Conservation (phyloP, 768 basidiomycete species). For the Amanita pseudoporphyria region DNA sequence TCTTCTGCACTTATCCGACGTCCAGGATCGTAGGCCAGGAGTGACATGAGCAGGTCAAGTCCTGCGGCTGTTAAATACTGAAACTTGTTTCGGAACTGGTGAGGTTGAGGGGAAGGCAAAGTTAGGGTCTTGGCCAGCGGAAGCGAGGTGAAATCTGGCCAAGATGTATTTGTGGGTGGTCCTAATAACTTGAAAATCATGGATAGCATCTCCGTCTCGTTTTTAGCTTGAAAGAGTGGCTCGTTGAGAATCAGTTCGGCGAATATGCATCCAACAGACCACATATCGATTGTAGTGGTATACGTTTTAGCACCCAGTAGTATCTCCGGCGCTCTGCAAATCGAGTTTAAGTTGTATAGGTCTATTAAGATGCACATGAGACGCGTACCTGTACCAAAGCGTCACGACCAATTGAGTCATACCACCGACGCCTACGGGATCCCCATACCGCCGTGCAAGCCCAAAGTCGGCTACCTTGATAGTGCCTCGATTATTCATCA, state of each 20-base stretch:
- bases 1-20: conserved; percentile 83
- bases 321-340: conserved; percentile 82
- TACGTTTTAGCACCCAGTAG: conserved; percentile 89
- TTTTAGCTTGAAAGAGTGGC: conserved; percentile 95
- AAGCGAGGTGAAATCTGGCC: conserved; percentile 77
- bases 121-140: conserved; percentile 76
- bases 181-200: conserved; percentile 96
- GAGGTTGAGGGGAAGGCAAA: conserved; percentile 64
- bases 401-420: conserved; percentile 98
- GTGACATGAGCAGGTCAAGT: conserved; percentile 69
- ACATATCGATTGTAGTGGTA: conserved; percentile 94
- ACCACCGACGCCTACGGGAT: conserved; percentile 92
- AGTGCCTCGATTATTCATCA: conserved; percentile 98
- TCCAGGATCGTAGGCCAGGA: conserved; percentile 87
- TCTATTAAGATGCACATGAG: conserved; percentile 2
- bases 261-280: conserved; percentile 99
- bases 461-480: conserved; percentile 99
- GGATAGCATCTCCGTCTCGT: conserved; percentile 83
- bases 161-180: conserved; percentile 76
- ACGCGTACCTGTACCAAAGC: conserved; percentile 89
- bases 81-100: conserved; percentile 79
- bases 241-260: conserved; percentile 92
- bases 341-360: conserved; percentile 8
- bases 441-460: conserved; percentile 89
- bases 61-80: conserved; percentile 77